phyloP scores from a whole-genome alignment of 2,329 filamentous ascomycete species.

The Albifimbria verrucaria region DNA sequence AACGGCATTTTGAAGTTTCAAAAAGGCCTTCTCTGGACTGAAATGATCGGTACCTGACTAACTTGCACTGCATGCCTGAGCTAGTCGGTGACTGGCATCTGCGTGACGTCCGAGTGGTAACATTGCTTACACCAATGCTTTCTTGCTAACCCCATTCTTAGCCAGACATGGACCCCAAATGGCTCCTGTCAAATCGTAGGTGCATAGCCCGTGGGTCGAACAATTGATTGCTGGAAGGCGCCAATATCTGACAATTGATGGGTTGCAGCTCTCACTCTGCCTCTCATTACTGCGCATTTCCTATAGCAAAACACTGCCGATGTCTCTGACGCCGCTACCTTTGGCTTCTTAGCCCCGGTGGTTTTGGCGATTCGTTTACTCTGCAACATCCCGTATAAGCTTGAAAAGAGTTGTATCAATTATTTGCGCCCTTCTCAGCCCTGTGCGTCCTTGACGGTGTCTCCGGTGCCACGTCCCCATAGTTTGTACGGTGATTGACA shows the following conservation, averaged over 20 bases:
- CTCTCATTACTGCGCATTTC: conserved; percentile 51
- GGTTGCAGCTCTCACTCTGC: conserved; percentile 52
- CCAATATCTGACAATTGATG: conserved; percentile 48
- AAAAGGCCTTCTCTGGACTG: background rate
- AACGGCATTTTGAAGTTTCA: conserved; percentile 5
- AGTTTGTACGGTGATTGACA: too few relatives aligned
- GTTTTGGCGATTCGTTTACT: conserved; percentile 62
- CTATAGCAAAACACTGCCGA: conserved; percentile 50
- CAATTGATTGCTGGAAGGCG: conserved; percentile 30
- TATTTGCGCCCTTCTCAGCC: too few relatives aligned
- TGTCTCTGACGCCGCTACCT: conserved; percentile 58
- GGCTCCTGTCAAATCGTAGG: background rate
- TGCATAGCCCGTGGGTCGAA: too few relatives aligned
- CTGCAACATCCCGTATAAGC: conserved; percentile 46
- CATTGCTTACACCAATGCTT: too few relatives aligned
- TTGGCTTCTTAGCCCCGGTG: conserved; percentile 31
- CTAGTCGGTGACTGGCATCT: too few relatives aligned
- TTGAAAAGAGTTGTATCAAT: too few relatives aligned
- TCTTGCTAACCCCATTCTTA: background rate
- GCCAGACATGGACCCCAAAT: background rate
- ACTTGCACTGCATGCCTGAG: too few relatives aligned
- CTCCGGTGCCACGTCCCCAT: too few relatives aligned
- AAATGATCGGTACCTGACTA: too few relatives aligned
- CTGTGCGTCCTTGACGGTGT: too few relatives aligned
- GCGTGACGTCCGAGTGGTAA: too few relatives aligned